Evolutionary conservation across 106 monocot species (phyloP).

Genomic region (Xerophyta viscosa): DNA sequence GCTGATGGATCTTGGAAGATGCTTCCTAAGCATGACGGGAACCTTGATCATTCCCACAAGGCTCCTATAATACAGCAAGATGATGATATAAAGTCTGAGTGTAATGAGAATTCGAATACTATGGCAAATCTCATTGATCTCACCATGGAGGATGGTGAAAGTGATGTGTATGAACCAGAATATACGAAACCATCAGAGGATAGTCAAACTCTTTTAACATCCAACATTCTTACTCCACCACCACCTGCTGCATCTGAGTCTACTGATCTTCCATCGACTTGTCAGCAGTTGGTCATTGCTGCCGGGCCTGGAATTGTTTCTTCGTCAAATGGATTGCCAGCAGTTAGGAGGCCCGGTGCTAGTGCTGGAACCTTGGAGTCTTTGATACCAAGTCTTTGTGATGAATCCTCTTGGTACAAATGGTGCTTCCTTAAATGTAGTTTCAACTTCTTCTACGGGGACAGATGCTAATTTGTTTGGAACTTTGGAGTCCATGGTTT

Average conservation of each 20-base stretch:
- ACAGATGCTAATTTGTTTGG: neutral
- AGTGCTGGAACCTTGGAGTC: conserved; percentile 11
- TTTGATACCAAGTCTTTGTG: conserved; percentile 13
- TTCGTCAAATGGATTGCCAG: conserved; percentile 1
- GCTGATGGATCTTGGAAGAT: conserved; percentile 56
- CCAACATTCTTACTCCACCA: conserved; percentile 8
- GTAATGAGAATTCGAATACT: conserved; percentile 1
- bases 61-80: conserved; percentile 4
- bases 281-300: conserved; percentile 4
- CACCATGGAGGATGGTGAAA: conserved; percentile 24
- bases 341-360: neutral
- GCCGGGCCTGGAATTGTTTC: conserved; percentile 1
- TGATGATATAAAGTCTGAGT: conserved; percentile 14
- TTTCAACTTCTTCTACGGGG: neutral
- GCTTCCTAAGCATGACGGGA: conserved; percentile 13
- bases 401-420: conserved; percentile 28
- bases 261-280: conserved; percentile 1
- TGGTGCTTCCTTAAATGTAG: neutral
- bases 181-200: conserved; percentile 45
- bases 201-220: neutral
- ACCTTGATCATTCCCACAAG: conserved; percentile 3
- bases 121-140: conserved; percentile 33
- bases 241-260: conserved; percentile 4
- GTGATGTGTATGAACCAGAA: conserved; percentile 20
- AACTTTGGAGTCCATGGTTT: conserved; percentile 16